A percentile compares a stretch with the other conserved stretches of the same genome.
phyloP scores from a whole-genome alignment of 768 basidiomycete species.

The Podaxis sp. region DNA sequence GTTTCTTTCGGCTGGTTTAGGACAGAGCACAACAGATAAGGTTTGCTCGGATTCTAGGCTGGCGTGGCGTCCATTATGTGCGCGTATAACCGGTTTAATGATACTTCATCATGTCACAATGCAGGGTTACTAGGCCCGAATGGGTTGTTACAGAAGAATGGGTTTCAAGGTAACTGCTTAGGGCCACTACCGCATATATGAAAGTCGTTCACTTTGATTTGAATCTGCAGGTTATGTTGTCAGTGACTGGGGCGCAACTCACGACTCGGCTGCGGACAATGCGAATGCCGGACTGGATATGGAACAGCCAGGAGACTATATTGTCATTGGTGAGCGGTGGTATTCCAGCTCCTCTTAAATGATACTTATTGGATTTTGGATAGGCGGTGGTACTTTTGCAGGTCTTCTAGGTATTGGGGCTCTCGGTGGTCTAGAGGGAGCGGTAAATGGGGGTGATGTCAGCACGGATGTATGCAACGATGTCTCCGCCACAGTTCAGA shows the following conservation, averaged over 20 bases:
- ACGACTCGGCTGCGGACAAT: conserved; percentile 41
- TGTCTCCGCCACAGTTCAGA: not conserved
- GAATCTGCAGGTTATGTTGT: conserved; percentile 35
- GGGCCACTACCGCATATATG: not conserved
- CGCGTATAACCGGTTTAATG: conserved; percentile 50
- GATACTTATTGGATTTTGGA: not conserved
- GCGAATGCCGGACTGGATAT: conserved; percentile 46
- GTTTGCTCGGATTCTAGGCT: conserved; percentile 26
- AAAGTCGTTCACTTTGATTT: not conserved
- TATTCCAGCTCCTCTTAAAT: not conserved
- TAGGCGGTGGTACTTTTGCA: conserved; percentile 36
- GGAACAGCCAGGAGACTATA: conserved; percentile 48
- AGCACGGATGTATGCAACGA: conserved; percentile 22
- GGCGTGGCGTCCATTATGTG: conserved; percentile 49
- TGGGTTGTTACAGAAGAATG: conserved; percentile 33
- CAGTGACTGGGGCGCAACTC: conserved; percentile 51
- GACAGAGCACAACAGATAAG: not conserved
- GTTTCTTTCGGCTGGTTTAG: not conserved
- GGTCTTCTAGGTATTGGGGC: conserved; percentile 1
- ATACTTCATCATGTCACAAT: conserved; percentile 64
- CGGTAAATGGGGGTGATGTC: conserved; percentile 32
- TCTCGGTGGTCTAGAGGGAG: conserved; percentile 22
- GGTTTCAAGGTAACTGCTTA: conserved; percentile 36
- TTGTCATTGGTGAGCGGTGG: conserved; percentile 32
- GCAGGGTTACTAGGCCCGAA: conserved; percentile 39